phyloP scores from a whole-genome alignment of 179 eudicot genomes.

The Beta macrorhiza region DNA sequence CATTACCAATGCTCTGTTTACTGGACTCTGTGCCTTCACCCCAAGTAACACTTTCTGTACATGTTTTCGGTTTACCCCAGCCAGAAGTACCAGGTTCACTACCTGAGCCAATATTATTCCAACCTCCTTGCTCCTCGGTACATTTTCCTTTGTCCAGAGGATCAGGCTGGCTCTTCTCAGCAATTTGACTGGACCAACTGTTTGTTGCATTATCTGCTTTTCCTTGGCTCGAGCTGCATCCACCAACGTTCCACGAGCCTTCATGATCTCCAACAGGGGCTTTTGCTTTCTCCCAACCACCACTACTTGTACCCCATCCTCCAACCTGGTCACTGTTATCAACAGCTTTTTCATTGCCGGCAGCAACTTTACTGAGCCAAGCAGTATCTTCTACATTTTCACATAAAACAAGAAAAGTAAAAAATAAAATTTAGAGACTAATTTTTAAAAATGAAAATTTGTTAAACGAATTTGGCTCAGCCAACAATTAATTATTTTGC shows the following conservation, averaged over 20 bases:
- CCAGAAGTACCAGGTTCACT: slow-evolving; percentile 29
- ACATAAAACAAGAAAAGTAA: neutral
- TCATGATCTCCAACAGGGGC: slow-evolving; percentile 24
- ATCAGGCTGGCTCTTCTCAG: slow-evolving; percentile 20
- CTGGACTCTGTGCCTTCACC: neutral
- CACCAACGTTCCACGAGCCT: slow-evolving; percentile 27
- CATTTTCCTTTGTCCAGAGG: slow-evolving; percentile 29
- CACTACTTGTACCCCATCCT: slow-evolving; percentile 40
- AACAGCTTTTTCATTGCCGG: slow-evolving; percentile 30
- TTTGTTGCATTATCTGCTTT: slow-evolving; percentile 17
- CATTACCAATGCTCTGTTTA: slow-evolving; percentile 15
- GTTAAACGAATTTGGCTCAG: too few relatives aligned
- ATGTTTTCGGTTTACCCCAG: slow-evolving; percentile 30
- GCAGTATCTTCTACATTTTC: slow-evolving; percentile 39
- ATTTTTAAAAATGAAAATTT: neutral
- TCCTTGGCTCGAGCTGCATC: slow-evolving; percentile 25
- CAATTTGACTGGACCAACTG: slow-evolving; percentile 28
- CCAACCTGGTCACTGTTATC: slow-evolving; percentile 29
- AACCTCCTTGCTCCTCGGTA: slow-evolving; percentile 25
- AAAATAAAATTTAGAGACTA: neutral
- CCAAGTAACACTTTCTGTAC: slow-evolving; percentile 11
- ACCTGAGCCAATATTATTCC: slow-evolving; percentile 32
- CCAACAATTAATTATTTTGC: neutral
- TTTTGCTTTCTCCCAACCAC: slow-evolving; percentile 33
- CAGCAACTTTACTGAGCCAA: slow-evolving; percentile 67